These are phyloP conservation scores for Botrytis fabae DNA, from an alignment of 2,329 filamentous ascomycete genomes.

Conservation along the genomic window DNA sequence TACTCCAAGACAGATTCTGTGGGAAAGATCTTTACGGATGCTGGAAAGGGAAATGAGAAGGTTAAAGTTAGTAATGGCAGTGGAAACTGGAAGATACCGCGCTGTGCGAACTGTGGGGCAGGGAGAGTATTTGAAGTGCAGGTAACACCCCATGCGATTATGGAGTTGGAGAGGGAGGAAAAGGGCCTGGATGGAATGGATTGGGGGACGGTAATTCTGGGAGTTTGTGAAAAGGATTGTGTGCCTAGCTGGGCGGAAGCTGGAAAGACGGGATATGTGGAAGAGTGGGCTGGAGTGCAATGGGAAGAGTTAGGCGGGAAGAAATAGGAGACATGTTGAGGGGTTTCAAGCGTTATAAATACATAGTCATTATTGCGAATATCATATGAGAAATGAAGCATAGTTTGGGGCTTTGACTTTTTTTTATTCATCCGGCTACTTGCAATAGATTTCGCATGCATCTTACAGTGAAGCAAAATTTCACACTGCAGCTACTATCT, in stretches of 20 bases:
- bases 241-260: conserved; percentile 57
- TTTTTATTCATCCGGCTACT: conserved; percentile 9
- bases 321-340: conserved; percentile 18
- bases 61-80: conserved; percentile 27
- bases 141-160: conserved; percentile 86
- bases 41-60: conserved; percentile 30
- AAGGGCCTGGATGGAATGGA: conserved; percentile 84
- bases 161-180: conserved; percentile 78
- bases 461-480: background rate
- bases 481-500: conserved; percentile 17
- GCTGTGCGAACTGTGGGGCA: conserved; percentile 74
- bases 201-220: conserved; percentile 91
- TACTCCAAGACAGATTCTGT: conserved; percentile 78
- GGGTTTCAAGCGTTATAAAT: background rate
- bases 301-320: conserved; percentile 73
- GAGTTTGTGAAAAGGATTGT: conserved; percentile 81
- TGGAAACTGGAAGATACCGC: conserved; percentile 57
- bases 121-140: conserved; percentile 87
- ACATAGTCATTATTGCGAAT: conserved; percentile 13
- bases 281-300: conserved; percentile 98
- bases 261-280: conserved; percentile 69
- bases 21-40: conserved; percentile 58
- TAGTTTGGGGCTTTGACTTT: conserved; percentile 12
- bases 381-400: conserved; percentile 14
- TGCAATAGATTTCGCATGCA: conserved; percentile 13